Conservation (phyloP, 164 flowering plant species). For the Aristolochia contorta region DNA sequence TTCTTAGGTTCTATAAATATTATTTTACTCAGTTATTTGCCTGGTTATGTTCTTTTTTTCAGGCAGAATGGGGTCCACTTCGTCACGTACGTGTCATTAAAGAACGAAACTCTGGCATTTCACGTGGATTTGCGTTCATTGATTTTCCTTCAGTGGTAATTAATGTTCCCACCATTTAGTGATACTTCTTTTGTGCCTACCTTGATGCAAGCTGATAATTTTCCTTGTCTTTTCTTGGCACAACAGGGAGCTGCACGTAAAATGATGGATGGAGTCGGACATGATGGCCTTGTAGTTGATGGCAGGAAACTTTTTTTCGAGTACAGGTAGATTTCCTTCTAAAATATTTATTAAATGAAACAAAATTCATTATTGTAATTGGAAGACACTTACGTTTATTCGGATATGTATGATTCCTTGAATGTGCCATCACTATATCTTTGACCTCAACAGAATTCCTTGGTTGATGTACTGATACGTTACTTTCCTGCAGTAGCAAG, state of each 20-base stretch:
- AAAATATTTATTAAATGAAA: neutral
- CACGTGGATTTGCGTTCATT: slow-evolving; percentile 97
- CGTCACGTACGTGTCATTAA: slow-evolving; percentile 95
- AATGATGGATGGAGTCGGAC: slow-evolving; percentile 89
- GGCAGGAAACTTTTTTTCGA: slow-evolving; percentile 88
- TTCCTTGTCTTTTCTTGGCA: slow-evolving; percentile 1
- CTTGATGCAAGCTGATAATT: neutral
- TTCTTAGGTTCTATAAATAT: neutral
- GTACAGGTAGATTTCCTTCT: slow-evolving; percentile 51
- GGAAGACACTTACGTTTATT: neutral
- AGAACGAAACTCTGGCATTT: slow-evolving; percentile 83
- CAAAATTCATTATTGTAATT: neutral
- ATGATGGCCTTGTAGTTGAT: slow-evolving; percentile 84
- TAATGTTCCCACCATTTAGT: neutral
- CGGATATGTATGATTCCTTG: too few species aligned
- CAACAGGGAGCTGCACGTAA: slow-evolving; percentile 71
- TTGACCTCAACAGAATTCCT: too few species aligned
- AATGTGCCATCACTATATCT: too few species aligned
- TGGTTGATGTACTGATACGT: too few species aligned
- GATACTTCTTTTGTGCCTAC: neutral
- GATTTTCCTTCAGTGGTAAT: slow-evolving; percentile 93
- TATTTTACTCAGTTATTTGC: neutral
- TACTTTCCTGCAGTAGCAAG: slow-evolving; percentile 77
- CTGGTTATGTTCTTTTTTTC: slow-evolving; percentile 1
- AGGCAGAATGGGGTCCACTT: slow-evolving; percentile 99